Base-by-base conservation (phyloP, 495 filamentous ascomycete genomes). In the Penicillium atrosanguineum region DNA sequence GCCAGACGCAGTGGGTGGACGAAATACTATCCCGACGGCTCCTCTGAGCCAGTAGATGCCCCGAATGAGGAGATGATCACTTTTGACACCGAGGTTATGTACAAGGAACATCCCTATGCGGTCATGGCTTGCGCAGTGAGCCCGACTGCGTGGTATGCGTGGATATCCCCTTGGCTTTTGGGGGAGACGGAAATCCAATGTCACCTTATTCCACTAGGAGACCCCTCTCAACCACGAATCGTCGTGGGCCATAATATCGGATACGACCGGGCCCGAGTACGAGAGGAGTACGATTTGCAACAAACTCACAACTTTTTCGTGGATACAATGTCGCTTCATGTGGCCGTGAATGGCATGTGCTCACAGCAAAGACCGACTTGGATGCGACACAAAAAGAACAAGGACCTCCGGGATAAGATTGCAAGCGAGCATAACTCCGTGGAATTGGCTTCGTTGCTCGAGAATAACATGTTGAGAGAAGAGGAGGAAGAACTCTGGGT, bases 261-360 rank as follows among this genome's bases (percentile, higher is more conserved):
- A 23, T 99, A 94, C 63, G 94, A 99, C 65, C 80, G 94, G 11
- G 91, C 93, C 20, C 83, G 95, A 23, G 83, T 96, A 45, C 64
- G 82, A 11, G 94, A 99, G 67, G 94, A 99, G 67, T 99, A 99
- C 65, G 79, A 86, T 60, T 65, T 97, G 37, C 70, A 79, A 46
- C 91, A 95, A 65, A 84, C 90, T 21, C 83, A 82, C 46, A 97
- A 89, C 58, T 89, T 83, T 39, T 99, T 96, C 62, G 67, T 99
- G 23, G 94, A 99, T 73, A 99, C 94, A 3, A 99, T 99, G 94
- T 96, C 91, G 8, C 77, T 99, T 46, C 94, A 99, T 65, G 92
- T 97, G 7, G 94, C 94, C 12, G 92, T 96, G 8, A 99, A 99
- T 62, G 94, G 94, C 28, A 99, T 99, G 94, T 99, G 94, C 65